phyloP scores from a whole-genome alignment of 164 flowering plant genomes.

The Buxus sempervirens region DNA sequence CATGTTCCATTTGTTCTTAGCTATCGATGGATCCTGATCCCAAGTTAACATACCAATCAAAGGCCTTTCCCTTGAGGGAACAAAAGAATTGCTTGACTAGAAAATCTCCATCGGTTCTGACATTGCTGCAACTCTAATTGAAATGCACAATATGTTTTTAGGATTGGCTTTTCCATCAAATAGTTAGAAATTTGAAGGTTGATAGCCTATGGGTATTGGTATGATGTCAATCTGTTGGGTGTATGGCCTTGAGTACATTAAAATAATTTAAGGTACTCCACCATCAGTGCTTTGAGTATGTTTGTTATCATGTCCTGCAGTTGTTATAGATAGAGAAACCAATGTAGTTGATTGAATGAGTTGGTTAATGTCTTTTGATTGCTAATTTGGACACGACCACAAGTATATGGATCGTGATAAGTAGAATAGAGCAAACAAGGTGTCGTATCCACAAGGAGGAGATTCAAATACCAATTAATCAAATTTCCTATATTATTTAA shows the following conservation, averaged over 20 bases:
- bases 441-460: no score
- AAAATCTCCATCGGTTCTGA: neutral
- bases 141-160: conserved; percentile 9
- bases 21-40: neutral
- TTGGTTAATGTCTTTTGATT: no score
- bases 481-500: no score
- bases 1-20: neutral
- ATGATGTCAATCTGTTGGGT: neutral
- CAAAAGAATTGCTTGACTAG: conserved; percentile 6
- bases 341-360: no score
- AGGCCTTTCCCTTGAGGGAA: conserved; percentile 7
- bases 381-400: no score
- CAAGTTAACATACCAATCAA: conserved; percentile 7
- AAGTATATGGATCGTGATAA: no score
- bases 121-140: conserved; percentile 5
- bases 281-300: no score
- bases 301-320: no score
- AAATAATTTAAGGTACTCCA: no score
- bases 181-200: conserved; percentile 5
- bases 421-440: no score
- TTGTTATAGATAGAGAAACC: no score
- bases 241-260: neutral
- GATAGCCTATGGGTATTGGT: neutral
- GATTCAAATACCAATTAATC: no score
- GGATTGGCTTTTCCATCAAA: conserved; percentile 13